These are phyloP conservation scores for Exsudoporus frostii DNA, from an alignment of 768 basidiomycete genomes.

Conservation along the genomic window DNA sequence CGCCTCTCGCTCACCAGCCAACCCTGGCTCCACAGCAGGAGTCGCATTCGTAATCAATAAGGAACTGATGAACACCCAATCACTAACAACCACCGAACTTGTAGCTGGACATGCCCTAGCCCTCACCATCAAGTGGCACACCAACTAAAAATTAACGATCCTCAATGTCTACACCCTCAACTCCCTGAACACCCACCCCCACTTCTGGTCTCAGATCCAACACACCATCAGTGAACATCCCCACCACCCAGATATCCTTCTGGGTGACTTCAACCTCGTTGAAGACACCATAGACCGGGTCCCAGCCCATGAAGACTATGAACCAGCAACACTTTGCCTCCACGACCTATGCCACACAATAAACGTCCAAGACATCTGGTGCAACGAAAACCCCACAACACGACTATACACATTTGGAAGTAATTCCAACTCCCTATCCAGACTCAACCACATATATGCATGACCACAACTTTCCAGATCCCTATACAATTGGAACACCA, in stretches of 20 bases:
- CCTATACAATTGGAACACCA: background rate
- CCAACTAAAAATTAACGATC: conserved; percentile 13
- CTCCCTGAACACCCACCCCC: conserved; percentile 19
- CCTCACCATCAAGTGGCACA: background rate
- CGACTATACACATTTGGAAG: background rate
- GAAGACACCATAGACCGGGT: conserved; percentile 38
- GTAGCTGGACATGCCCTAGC: background rate
- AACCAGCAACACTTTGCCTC: conserved; percentile 2
- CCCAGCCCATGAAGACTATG: conserved; percentile 24
- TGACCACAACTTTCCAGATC: rapidly evolving
- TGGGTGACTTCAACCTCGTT: conserved; percentile 42
- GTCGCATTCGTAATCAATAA: background rate
- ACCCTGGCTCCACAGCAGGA: background rate
- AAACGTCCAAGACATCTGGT: background rate
- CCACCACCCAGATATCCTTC: conserved; percentile 27
- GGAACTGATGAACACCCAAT: background rate
- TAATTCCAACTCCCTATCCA: background rate
- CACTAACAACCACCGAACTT: background rate
- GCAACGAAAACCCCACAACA: background rate
- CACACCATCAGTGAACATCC: no score
- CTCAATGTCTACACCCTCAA: conserved; percentile 39
- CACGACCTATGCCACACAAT: background rate
- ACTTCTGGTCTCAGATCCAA: conserved; percentile 27
- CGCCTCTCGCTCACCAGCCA: no score
- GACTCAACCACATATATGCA: background rate